Evolutionary conservation across 1,284 basidiomycete species (phyloP).

Genomic region (Fomes fomentarius): DNA sequence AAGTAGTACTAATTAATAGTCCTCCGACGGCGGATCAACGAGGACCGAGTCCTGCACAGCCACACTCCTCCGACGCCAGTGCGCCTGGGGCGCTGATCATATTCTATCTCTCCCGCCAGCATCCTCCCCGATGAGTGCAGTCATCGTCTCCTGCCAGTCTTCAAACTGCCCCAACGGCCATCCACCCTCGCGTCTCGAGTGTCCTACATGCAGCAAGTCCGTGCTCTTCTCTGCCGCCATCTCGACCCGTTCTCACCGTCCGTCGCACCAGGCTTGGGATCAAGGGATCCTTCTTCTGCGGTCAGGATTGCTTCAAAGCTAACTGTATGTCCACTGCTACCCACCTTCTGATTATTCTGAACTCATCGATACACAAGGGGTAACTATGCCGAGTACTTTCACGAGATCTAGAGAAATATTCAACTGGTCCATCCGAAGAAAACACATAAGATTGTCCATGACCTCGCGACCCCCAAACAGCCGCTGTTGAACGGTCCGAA

Average conservation of each 20-base stretch:
- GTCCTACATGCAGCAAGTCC: constrained; percentile 83
- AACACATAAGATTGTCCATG: constrained; percentile 78
- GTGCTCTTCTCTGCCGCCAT: constrained; percentile 27
- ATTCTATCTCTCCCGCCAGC: constrained; percentile 2
- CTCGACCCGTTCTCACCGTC: constrained; percentile 16
- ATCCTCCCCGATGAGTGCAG: constrained; percentile 30
- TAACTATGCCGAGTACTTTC: constrained; percentile 29
- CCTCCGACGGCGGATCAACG: too few species aligned
- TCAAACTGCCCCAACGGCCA: constrained; percentile 71
- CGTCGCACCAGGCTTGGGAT: constrained; percentile 65
- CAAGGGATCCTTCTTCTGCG: constrained; percentile 82
- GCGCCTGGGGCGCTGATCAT: too few species aligned
- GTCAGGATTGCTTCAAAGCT: constrained; percentile 85
- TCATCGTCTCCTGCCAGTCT: constrained; percentile 65
- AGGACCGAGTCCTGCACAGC: too few species aligned
- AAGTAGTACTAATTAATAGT: too few species aligned
- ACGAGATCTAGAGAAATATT: not conserved
- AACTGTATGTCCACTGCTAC: constrained; percentile 60
- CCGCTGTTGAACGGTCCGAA: constrained; percentile 35
- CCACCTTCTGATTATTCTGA: not conserved
- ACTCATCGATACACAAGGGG: constrained; percentile 42
- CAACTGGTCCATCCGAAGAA: constrained; percentile 53
- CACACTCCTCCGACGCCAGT: too few species aligned
- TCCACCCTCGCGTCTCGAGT: constrained; percentile 77
- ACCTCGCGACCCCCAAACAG: constrained; percentile 54